Conservation (phyloP, 306 rosid species). For the Corylus avellana region DNA sequence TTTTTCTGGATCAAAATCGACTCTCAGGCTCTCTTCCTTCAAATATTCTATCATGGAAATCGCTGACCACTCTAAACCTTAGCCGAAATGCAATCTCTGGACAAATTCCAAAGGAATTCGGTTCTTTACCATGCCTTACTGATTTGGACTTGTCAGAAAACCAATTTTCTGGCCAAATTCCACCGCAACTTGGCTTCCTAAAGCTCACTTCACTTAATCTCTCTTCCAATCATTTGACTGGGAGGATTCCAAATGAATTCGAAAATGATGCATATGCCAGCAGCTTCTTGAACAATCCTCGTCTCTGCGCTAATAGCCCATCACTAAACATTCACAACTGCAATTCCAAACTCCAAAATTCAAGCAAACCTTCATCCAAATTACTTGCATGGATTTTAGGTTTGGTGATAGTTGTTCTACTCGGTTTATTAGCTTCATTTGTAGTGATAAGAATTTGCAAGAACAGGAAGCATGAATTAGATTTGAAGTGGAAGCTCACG, state of each 20-base stretch:
- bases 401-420: slow-evolving; percentile 24
- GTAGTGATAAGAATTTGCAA: slow-evolving; percentile 21
- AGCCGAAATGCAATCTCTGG: slow-evolving; percentile 58
- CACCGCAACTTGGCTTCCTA: slow-evolving; percentile 24
- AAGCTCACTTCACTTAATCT: slow-evolving; percentile 32
- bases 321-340: slow-evolving; percentile 41
- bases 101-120: slow-evolving; percentile 43
- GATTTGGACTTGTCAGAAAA: slow-evolving; percentile 68
- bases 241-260: slow-evolving; percentile 50
- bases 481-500: slow-evolving; percentile 59
- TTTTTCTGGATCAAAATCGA: slow-evolving; percentile 61
- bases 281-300: slow-evolving; percentile 65
- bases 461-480: slow-evolving; percentile 35
- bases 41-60: slow-evolving; percentile 48
- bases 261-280: slow-evolving; percentile 37
- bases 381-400: slow-evolving; percentile 49
- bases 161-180: slow-evolving; percentile 67
- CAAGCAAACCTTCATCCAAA: slow-evolving; percentile 42
- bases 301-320: no score
- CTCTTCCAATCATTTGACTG: slow-evolving; percentile 60
- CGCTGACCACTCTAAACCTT: slow-evolving; percentile 41
- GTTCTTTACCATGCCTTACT: slow-evolving; percentile 37
- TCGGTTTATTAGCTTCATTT: slow-evolving; percentile 19
- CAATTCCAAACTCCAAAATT: slow-evolving; percentile 18
- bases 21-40: slow-evolving; percentile 53